Conservation (phyloP, 1,284 basidiomycete species). For the Trichosporon inkin region DNA sequence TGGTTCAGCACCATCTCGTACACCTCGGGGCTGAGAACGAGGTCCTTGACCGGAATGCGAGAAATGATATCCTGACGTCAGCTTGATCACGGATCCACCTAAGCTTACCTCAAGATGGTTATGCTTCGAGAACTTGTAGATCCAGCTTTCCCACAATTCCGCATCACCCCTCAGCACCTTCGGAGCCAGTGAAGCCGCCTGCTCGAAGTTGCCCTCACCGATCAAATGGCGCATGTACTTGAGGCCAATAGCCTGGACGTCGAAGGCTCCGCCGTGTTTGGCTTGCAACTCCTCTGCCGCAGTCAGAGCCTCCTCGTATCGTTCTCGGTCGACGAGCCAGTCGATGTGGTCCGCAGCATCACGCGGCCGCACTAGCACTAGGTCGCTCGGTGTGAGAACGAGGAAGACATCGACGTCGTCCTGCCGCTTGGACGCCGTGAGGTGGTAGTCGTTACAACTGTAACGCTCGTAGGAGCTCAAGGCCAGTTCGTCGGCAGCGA, state of each 20-base stretch:
- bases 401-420: conserved; percentile 55
- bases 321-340: conserved; percentile 82
- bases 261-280: conserved; percentile 53
- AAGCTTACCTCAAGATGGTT: conserved; percentile 53
- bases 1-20: conserved; percentile 95
- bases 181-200: conserved; percentile 79
- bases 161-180: conserved; percentile 77
- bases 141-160: conserved; percentile 89
- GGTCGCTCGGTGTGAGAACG: conserved; percentile 79
- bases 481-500: conserved; percentile 77
- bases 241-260: conserved; percentile 72
- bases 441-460: conserved; percentile 86
- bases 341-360: conserved; percentile 85
- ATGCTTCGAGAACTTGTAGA: conserved; percentile 84
- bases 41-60: conserved; percentile 75
- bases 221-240: conserved; percentile 78
- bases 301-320: conserved; percentile 83
- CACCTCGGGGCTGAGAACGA: conserved; percentile 73
- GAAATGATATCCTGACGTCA: conserved; percentile 72
- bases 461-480: conserved; percentile 75
- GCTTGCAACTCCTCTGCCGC: conserved; percentile 66
- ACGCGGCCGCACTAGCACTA: conserved; percentile 78
- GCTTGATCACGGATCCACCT: not conserved
- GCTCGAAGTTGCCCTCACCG: conserved; percentile 67
- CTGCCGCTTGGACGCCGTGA: conserved; percentile 53